Percentiles rank a stretch among this genome's conserved stretches.
Evolutionary conservation across 306 rosid genomes (phyloP).

Genomic region (Ormosia emarginata): DNA sequence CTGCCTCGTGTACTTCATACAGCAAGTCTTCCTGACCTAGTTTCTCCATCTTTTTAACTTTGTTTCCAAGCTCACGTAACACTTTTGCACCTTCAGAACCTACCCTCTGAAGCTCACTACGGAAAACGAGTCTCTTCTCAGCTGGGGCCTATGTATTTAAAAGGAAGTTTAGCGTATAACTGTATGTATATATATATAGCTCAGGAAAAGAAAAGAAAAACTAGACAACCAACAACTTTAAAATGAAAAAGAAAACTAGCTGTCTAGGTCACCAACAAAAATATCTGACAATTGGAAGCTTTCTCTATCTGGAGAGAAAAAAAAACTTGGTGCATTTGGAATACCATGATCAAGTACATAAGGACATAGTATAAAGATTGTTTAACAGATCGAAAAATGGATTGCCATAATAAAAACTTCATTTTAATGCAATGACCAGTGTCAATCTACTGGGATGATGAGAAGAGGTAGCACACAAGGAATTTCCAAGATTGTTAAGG

Average conservation of each 20-base stretch:
- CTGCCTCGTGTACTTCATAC: constrained; percentile 77
- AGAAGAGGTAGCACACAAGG: too few species aligned
- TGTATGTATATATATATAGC: neutral
- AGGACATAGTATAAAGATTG: too few species aligned
- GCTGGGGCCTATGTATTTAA: constrained; percentile 65
- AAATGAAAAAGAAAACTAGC: neutral
- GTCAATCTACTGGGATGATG: too few species aligned
- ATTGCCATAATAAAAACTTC: too few species aligned
- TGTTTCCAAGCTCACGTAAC: constrained; percentile 75
- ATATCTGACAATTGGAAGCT: neutral
- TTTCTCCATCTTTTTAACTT: constrained; percentile 80
- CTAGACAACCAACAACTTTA: neutral
- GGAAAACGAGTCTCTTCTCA: constrained; percentile 70
- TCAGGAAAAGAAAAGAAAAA: neutral
- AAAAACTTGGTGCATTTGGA: too few species aligned
- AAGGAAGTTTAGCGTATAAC: neutral
- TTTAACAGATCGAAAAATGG: too few species aligned
- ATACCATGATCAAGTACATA: too few species aligned
- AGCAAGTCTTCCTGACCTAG: constrained; percentile 51
- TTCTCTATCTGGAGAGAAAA: too few species aligned
- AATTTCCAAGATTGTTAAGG: too few species aligned
- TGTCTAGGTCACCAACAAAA: neutral
- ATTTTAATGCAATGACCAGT: too few species aligned
- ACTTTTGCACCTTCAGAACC: constrained; percentile 81
- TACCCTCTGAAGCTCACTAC: constrained; percentile 64